Base-by-base conservation (phyloP, 805 yeast species). In the Candida yuanshanica region DNA sequence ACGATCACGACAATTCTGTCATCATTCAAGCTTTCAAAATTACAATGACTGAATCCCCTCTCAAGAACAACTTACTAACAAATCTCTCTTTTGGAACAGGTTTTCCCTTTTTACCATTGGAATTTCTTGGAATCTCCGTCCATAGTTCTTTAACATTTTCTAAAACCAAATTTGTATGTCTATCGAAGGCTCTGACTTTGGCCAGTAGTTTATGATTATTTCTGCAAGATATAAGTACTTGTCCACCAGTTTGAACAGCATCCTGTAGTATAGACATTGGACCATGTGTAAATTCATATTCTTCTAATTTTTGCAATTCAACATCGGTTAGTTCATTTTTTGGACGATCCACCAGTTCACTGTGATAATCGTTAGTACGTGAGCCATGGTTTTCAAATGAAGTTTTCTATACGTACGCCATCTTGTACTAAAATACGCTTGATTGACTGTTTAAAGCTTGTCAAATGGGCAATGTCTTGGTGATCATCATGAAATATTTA, bases 21-120 rank as follows among this genome's bases (percentile, higher is more conserved):
- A 14, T 18, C 2, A 12, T 8, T 31, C 21, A 43, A 20, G 74
- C 70, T 44, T 77, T 80, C 50, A 86, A 69, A 7, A 93, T 79
- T 24, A 93, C 81, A 42, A 93, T 85, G 17, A 93, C 95, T 0
- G 96, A 85, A 62, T 93, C 99, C 2, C 99, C 99, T 63, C 99
- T 74, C 31, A 93, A 68, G 56, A 93, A 93, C 76, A 93, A 70
- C 64, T 93, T 93, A 44, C 89, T 77, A 4, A 91, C 79, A 58
- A 87, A 93, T 53, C 98, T 68, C 55, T 85, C 93, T 49, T 75
- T 72, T 43, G 82, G 69, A 13, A 78, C 71, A 5, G 81, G 71
- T 52, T 82, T 79, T 41, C 83, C 81, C 50, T 77, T 78, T 55
- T 82, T 83, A 6, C 93, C 95, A 38, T 79, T 77, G 51, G 79